phyloP scores from a whole-genome alignment of 805 yeast genomes.

The Ascoidea tarda region DNA sequence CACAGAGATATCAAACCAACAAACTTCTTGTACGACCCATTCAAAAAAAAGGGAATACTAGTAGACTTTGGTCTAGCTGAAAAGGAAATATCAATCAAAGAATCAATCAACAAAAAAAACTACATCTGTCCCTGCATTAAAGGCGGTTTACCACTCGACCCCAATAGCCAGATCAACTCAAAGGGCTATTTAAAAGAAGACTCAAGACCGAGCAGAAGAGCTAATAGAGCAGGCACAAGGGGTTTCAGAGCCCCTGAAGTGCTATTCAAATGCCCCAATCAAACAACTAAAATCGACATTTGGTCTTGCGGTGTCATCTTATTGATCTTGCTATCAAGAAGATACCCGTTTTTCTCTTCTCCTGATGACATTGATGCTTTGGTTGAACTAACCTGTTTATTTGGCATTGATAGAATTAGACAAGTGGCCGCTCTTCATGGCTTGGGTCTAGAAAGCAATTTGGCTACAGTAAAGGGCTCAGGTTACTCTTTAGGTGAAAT shows the following conservation, averaged over 20 bases:
- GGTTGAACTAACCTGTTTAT: conserved; percentile 68
- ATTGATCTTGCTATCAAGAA: conserved; percentile 57
- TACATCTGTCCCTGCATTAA: not conserved
- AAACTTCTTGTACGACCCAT: conserved; percentile 49
- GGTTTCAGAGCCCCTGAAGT: conserved; percentile 96
- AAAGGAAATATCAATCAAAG: conserved; percentile 20
- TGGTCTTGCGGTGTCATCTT: conserved; percentile 92
- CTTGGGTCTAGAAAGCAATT: conserved; percentile 59
- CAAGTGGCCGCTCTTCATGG: conserved; percentile 81
- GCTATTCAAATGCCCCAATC: conserved; percentile 71
- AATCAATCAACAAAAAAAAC: conserved; percentile 8
- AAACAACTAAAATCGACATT: conserved; percentile 67
- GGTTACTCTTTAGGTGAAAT: conserved; percentile 25
- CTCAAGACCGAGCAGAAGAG: conserved; percentile 76
- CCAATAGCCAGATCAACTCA: conserved; percentile 2
- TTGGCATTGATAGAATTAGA: conserved; percentile 61
- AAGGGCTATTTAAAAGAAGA: conserved; percentile 77
- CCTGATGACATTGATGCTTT: conserved; percentile 89
- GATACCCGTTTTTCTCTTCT: conserved; percentile 91
- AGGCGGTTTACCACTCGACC: not conserved
- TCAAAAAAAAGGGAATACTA: conserved; percentile 57
- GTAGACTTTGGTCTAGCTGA: conserved; percentile 94
- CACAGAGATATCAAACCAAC: conserved; percentile 91
- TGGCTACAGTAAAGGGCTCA: conserved; percentile 34
- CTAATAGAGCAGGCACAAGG: conserved; percentile 93